Evolutionary conservation across 73 alveolate genomes (phyloP).

Genomic region (Effrenium voratum): DNA sequence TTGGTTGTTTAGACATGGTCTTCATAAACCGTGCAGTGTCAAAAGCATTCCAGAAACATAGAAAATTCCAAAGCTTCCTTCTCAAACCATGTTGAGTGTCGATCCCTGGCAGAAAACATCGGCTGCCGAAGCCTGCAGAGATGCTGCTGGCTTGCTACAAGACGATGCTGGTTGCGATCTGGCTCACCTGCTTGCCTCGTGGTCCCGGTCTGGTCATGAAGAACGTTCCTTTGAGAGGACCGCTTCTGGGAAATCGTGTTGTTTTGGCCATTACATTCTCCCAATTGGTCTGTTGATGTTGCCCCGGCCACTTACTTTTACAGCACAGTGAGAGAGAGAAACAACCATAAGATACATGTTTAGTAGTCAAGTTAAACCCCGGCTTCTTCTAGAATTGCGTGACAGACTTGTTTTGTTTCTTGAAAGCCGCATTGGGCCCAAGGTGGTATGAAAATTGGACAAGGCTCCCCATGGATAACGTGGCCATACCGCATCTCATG

Average conservation of each 20-base stretch:
- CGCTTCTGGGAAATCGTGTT: background rate
- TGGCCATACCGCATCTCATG: background rate
- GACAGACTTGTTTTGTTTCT: too few species aligned
- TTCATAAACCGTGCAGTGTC: too few species aligned
- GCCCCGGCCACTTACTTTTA: too few species aligned
- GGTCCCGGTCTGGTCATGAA: conserved; percentile 15
- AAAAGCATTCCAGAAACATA: too few species aligned
- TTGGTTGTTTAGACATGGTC: background rate
- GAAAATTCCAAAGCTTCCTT: too few species aligned
- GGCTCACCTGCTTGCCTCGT: background rate
- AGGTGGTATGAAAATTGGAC: conserved; percentile 22
- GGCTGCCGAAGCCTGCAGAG: background rate
- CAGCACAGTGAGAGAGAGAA: background rate
- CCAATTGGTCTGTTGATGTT: background rate
- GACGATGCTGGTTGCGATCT: background rate
- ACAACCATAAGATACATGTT: background rate
- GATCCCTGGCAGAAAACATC: background rate
- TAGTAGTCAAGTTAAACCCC: background rate
- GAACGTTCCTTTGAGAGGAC: conserved; percentile 39
- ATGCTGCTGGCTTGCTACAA: background rate
- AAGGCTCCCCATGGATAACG: background rate
- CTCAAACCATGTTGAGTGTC: too few species aligned
- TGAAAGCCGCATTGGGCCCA: background rate
- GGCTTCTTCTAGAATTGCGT: background rate
- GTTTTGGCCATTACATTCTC: background rate